Conservation (phyloP, 202 grass and related monocot species). For the Eragrostis tef region DNA sequence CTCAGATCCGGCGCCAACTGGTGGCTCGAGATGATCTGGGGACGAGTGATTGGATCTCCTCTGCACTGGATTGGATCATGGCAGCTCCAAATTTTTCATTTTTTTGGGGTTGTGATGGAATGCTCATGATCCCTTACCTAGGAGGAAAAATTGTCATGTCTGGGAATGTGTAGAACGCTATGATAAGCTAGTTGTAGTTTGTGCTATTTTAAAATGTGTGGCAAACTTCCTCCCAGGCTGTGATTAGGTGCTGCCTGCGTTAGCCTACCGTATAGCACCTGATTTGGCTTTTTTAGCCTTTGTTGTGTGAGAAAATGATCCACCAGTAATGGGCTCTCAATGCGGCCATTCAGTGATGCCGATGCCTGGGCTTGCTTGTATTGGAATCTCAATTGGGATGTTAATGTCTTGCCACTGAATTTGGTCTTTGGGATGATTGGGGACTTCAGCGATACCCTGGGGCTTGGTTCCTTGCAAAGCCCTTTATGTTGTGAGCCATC, state of each 20-base stretch:
- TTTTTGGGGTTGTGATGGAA: not conserved
- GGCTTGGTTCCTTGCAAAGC: not conserved
- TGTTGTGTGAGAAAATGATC: not conserved
- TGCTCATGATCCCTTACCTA: conserved; percentile 23
- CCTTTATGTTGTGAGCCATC: not conserved
- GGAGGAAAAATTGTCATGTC: conserved; percentile 8
- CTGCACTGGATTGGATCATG: not conserved
- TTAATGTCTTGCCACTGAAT: not conserved
- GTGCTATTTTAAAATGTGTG: not conserved
- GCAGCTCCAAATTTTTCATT: not conserved
- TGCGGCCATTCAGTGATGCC: not conserved
- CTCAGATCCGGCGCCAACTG: conserved; percentile 41
- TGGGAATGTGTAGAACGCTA: not conserved
- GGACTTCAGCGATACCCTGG: not conserved
- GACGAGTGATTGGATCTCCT: conserved; percentile 40
- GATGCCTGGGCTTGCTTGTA: not conserved
- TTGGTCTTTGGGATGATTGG: not conserved
- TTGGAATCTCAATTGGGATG: not conserved
- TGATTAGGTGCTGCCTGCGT: not conserved
- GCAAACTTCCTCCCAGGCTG: not conserved
- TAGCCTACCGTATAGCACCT: not conserved
- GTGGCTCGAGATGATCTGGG: not conserved
- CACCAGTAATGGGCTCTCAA: not conserved
- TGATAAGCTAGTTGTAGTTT: not conserved
- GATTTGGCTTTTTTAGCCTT: not conserved